Conservation (phyloP, 805 yeast species). For the Myxozyma udenii region DNA sequence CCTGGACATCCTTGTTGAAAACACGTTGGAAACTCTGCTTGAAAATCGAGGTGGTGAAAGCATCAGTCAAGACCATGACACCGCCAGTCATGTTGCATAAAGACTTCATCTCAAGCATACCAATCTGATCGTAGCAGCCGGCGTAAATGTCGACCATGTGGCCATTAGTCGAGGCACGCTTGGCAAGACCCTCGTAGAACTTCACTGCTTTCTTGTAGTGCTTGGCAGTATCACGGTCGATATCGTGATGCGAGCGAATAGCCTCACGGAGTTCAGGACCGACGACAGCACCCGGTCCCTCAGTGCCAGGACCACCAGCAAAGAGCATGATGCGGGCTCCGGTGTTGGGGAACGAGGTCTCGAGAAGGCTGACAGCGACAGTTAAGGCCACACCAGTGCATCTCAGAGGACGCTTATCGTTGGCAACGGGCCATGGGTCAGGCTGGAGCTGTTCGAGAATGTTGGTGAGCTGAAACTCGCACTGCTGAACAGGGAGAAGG, state of each 20-base stretch:
- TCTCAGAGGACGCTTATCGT: slow-evolving; percentile 75
- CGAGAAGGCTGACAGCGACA: slow-evolving; percentile 77
- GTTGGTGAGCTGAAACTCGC: slow-evolving; percentile 79
- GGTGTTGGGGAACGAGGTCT: slow-evolving; percentile 75
- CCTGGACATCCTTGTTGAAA: slow-evolving; percentile 83
- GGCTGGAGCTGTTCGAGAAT: slow-evolving; percentile 71
- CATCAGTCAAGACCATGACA: slow-evolving; percentile 79
- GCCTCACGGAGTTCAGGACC: slow-evolving; percentile 91
- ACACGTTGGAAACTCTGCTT: slow-evolving; percentile 86
- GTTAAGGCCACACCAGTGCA: slow-evolving; percentile 90
- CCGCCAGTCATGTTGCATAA: slow-evolving; percentile 88
- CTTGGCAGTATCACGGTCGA: slow-evolving; percentile 84
- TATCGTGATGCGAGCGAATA: slow-evolving; percentile 93
- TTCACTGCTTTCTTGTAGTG: slow-evolving; percentile 83
- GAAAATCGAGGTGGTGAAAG: slow-evolving; percentile 91
- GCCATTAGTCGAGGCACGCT: slow-evolving; percentile 65
- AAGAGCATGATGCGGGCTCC: slow-evolving; percentile 89
- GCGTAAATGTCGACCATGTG: slow-evolving; percentile 89
- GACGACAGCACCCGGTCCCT: slow-evolving; percentile 91
- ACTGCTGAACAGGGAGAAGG: slow-evolving; percentile 67
- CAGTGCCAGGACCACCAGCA: slow-evolving; percentile 93
- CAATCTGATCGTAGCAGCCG: slow-evolving; percentile 95
- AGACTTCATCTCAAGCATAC: slow-evolving; percentile 88
- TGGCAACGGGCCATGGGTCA: slow-evolving; percentile 87
- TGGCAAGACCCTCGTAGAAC: slow-evolving; percentile 71